Percentiles rank a stretch among this genome's conserved stretches.
Conservation (phyloP, 2,329 filamentous ascomycete species). For the Incumbomyces delicatus region DNA sequence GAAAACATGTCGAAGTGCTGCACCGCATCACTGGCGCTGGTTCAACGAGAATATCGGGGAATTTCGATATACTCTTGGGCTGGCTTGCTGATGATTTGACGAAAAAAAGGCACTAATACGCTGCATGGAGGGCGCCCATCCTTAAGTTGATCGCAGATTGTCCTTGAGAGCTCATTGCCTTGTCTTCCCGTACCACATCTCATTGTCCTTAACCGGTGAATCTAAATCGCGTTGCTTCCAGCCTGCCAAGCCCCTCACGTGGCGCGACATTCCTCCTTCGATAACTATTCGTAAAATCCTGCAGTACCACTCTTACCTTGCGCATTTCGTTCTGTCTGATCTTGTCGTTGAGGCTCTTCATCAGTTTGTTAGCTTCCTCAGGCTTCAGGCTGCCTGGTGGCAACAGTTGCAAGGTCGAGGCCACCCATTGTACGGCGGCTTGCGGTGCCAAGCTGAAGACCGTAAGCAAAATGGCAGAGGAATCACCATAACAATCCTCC, state of each 20-base stretch:
- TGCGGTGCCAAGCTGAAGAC: conserved; percentile 79
- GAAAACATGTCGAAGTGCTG: no score
- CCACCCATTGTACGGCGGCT: conserved; percentile 72
- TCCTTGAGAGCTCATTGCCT: no score
- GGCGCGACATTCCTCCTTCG: conserved; percentile 91
- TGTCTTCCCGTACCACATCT: no score
- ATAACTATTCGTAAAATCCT: conserved; percentile 96
- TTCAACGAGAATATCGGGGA: no score
- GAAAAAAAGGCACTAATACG: no score
- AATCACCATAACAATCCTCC: conserved; percentile 87
- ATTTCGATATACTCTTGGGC: no score
- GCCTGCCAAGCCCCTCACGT: conserved; percentile 73
- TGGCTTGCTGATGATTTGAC: no score
- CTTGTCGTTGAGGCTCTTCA: conserved; percentile 70
- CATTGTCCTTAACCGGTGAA: conserved; percentile 48
- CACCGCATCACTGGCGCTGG: no score
- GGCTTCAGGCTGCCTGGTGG: conserved; percentile 72
- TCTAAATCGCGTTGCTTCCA: conserved; percentile 80
- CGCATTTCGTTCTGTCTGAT: conserved; percentile 60
- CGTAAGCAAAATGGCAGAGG: conserved; percentile 80
- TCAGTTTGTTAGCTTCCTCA: conserved; percentile 68
- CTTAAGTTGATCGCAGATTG: no score
- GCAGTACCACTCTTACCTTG: conserved; percentile 73
- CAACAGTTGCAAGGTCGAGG: conserved; percentile 71
- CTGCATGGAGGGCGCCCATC: no score